phyloP scores from a whole-genome alignment of 2,329 filamentous ascomycete genomes.

The Ophiostoma populinum region DNA sequence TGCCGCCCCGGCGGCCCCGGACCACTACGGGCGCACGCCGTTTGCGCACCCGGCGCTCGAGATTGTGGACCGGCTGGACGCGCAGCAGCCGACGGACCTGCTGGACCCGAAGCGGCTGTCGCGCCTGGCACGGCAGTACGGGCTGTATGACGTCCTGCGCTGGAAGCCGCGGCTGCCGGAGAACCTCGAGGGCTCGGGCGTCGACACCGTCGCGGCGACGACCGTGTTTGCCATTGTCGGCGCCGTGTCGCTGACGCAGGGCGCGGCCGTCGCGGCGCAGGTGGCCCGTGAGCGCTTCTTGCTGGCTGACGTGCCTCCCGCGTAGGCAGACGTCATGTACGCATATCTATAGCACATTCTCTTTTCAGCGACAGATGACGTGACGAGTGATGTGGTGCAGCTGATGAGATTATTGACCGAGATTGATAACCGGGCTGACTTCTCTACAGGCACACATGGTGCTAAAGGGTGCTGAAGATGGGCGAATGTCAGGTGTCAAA shows the following conservation, averaged over 20 bases:
- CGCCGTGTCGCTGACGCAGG: conserved; percentile 75
- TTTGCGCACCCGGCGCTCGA: conserved; percentile 55
- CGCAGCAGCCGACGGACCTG: conserved; percentile 39
- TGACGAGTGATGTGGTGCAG: too few species aligned
- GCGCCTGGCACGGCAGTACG: conserved; percentile 49
- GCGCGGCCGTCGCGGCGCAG: conserved; percentile 58
- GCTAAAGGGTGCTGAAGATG: too few species aligned
- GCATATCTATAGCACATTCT: not conserved
- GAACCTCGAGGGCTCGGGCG: conserved; percentile 55
- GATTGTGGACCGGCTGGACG: conserved; percentile 55
- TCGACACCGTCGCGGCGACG: conserved; percentile 57
- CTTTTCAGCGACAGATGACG: not conserved
- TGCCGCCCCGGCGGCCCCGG: conserved; percentile 4
- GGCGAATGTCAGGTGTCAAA: too few species aligned
- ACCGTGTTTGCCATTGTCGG: conserved; percentile 75
- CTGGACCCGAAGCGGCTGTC: conserved; percentile 49
- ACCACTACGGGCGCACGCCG: conserved; percentile 36
- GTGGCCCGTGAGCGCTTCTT: conserved; percentile 65
- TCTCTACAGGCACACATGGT: too few species aligned
- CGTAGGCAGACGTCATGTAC: conserved; percentile 2
- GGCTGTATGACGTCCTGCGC: conserved; percentile 57
- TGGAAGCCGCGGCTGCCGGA: conserved; percentile 64
- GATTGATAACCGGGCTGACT: too few species aligned
- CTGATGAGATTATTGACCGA: too few species aligned
- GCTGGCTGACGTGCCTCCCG: conserved; percentile 30